Percentiles rank a stretch among this genome's conserved stretches.
phyloP scores from a whole-genome alignment of 2,329 filamentous ascomycete genomes.

The Ceratocystis ficicola region DNA sequence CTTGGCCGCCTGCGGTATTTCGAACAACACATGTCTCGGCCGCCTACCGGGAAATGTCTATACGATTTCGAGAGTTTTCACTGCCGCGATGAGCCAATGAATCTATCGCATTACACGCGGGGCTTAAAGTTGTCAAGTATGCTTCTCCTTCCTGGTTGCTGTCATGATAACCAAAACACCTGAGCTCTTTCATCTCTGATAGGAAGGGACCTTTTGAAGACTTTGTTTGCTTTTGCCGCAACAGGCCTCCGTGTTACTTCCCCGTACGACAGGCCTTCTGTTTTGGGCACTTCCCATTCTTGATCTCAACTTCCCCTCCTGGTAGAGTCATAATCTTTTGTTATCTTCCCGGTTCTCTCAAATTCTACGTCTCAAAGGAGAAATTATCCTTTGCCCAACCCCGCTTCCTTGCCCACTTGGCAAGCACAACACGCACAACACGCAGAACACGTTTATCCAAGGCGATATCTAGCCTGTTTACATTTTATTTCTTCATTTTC shows the following conservation, averaged over 20 bases:
- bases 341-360: background rate
- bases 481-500: background rate
- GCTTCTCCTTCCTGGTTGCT: background rate
- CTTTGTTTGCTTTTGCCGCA: background rate
- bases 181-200: background rate
- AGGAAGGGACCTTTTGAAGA: background rate
- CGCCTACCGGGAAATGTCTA: background rate
- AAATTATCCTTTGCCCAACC: background rate
- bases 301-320: background rate
- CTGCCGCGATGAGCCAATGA: background rate
- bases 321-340: slow-evolving; percentile 1
- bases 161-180: background rate
- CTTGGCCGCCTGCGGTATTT: too few relatives aligned
- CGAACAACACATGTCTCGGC: background rate
- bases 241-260: background rate
- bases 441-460: background rate
- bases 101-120: too few relatives aligned
- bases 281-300: slow-evolving; percentile 2
- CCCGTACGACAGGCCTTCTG: background rate
- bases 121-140: too few relatives aligned
- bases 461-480: background rate
- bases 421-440: too few relatives aligned
- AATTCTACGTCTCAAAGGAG: background rate
- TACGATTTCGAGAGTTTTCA: background rate
- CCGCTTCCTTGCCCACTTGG: background rate